These are phyloP conservation scores for Glycine tomentella DNA, from an alignment of 306 rosid genomes.

Conservation along the genomic window DNA sequence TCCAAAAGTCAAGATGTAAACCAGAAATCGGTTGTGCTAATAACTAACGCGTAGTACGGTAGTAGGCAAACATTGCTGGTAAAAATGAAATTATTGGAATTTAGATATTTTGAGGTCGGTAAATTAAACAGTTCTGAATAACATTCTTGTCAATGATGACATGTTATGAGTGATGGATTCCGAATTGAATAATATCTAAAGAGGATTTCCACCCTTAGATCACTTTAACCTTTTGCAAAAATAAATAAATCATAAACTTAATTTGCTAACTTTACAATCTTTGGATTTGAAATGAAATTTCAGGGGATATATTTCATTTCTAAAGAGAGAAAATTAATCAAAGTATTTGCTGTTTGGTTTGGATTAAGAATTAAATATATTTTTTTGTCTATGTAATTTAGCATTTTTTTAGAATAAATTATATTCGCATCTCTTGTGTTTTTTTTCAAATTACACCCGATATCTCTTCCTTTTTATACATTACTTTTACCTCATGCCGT, in stretches of 20 bases:
- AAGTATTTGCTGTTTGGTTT: no score
- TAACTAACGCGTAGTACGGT: not conserved
- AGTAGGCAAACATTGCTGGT: not conserved
- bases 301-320: not conserved
- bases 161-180: not conserved
- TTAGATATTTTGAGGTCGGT: not conserved
- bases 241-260: no score
- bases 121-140: not conserved
- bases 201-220: not conserved
- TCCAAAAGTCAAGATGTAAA: not conserved
- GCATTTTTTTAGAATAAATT: no score
- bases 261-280: no score
- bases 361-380: no score
- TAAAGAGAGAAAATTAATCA: no score
- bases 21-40: not conserved
- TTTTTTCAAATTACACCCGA: no score
- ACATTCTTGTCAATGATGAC: not conserved
- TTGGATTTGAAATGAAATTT: not conserved
- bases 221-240: not conserved
- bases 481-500: no score
- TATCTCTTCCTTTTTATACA: no score
- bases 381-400: no score
- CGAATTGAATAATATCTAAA: not conserved
- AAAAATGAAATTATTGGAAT: not conserved
- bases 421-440: no score